phyloP scores from a whole-genome alignment of 768 basidiomycete species.

The Chalciporus chontae region DNA sequence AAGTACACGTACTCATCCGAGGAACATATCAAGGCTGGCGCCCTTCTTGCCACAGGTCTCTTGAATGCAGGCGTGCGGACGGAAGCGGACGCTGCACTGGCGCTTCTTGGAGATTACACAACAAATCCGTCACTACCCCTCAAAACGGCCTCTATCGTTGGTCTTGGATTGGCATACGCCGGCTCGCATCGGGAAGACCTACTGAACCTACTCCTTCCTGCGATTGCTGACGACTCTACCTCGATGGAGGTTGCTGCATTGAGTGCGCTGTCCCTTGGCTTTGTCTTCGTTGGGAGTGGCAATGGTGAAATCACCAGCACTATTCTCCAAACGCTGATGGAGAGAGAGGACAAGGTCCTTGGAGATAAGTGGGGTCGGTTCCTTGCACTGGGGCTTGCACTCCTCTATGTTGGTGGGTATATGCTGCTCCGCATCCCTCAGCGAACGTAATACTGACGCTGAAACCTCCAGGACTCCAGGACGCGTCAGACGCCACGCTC shows the following conservation, averaged over 20 bases:
- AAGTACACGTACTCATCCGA: conserved; percentile 96
- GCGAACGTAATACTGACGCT: conserved; percentile 7
- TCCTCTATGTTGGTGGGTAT: conserved; percentile 82
- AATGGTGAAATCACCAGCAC: conserved; percentile 89
- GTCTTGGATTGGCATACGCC: conserved; percentile 90
- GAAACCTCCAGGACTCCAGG: conserved; percentile 69
- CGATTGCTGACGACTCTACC: conserved; percentile 73
- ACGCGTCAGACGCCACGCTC: conserved; percentile 89
- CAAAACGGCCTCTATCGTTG: conserved; percentile 86
- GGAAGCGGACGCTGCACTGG: conserved; percentile 90
- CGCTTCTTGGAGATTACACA: conserved; percentile 85
- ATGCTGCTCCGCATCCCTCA: not conserved
- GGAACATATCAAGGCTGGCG: conserved; percentile 97
- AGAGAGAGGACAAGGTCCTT: conserved; percentile 67
- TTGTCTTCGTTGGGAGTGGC: conserved; percentile 93
- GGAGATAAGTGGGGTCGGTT: conserved; percentile 95
- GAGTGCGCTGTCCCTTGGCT: conserved; percentile 85
- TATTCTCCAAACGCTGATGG: conserved; percentile 91
- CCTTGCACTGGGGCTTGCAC: conserved; percentile 82
- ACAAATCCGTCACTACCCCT: conserved; percentile 82
- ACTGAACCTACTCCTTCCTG: conserved; percentile 70
- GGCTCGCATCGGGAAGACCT: conserved; percentile 92
- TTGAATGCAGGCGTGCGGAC: conserved; percentile 86
- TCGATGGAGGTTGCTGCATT: conserved; percentile 89
- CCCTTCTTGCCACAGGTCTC: conserved; percentile 91